Percentiles rank a stretch among this genome's conserved stretches.
These are phyloP conservation scores for Vitellaria paradoxa DNA, from an alignment of 179 eudicot genomes.

Conservation along the genomic window DNA sequence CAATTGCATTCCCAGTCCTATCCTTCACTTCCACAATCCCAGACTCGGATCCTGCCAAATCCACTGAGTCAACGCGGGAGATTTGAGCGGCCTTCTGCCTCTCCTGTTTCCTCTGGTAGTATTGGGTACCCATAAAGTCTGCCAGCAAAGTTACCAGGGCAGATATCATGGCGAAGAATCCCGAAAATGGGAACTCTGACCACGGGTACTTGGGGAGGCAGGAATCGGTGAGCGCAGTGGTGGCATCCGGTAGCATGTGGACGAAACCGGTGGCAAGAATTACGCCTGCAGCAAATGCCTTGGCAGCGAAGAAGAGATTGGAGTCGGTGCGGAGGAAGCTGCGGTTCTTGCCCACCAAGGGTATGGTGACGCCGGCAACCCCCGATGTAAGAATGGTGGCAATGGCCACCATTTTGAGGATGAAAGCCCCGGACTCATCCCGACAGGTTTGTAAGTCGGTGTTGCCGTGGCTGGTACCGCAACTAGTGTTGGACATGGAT, in stretches of 20 bases:
- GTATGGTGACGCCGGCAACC: slow-evolving; percentile 47
- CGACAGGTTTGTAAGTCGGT: slow-evolving; percentile 34
- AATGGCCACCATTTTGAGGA: slow-evolving; percentile 55
- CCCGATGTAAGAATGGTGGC: slow-evolving; percentile 52
- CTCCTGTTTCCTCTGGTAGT: slow-evolving; percentile 59
- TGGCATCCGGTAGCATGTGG: slow-evolving; percentile 72
- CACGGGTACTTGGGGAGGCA: slow-evolving; percentile 58
- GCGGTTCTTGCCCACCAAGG: slow-evolving; percentile 53
- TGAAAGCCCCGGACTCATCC: slow-evolving; percentile 45
- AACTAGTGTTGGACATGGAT: slow-evolving; percentile 39
- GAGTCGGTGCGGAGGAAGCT: slow-evolving; percentile 57
- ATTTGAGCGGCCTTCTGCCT: slow-evolving; percentile 18
- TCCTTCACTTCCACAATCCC: slow-evolving; percentile 30
- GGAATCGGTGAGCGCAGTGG: slow-evolving; percentile 39
- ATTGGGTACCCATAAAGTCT: slow-evolving; percentile 67
- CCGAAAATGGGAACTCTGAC: slow-evolving; percentile 65
- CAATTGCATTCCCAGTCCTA: slow-evolving; percentile 19
- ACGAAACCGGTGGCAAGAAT: slow-evolving; percentile 75
- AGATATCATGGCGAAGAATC: slow-evolving; percentile 62
- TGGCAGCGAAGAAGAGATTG: slow-evolving; percentile 51
- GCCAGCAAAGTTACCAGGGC: slow-evolving; percentile 52
- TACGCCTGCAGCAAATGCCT: slow-evolving; percentile 81
- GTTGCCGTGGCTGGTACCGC: slow-evolving; percentile 23
- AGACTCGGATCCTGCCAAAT: slow-evolving; percentile 20
- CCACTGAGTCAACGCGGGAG: slow-evolving; percentile 17